Conservation (phyloP, 139 green algal species). For the Tetratostichococcus sp. region DNA sequence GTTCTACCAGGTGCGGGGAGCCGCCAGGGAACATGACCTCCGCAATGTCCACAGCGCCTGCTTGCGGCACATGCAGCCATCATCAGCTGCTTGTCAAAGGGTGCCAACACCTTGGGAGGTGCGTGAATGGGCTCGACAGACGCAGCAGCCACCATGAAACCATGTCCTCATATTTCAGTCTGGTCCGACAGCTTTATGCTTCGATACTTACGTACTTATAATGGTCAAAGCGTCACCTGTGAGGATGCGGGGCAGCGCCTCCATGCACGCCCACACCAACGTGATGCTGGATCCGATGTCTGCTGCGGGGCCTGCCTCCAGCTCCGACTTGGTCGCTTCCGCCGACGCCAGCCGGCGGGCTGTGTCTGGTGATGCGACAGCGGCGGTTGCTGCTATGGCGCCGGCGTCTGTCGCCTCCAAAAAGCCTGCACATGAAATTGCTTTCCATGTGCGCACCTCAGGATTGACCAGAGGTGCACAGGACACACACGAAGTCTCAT, state of each 20-base stretch:
- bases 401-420: neutral
- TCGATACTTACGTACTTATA: too few relatives aligned
- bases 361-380: neutral
- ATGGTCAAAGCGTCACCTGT: too few relatives aligned
- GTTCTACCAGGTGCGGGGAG: conserved; percentile 11
- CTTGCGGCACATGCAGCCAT: neutral
- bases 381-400: neutral
- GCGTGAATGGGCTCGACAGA: too few relatives aligned
- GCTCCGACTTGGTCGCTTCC: neutral
- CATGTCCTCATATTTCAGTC: too few relatives aligned
- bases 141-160: too few relatives aligned
- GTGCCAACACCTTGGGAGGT: neutral
- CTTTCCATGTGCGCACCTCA: too few relatives aligned
- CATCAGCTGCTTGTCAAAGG: too few relatives aligned
- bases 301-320: neutral
- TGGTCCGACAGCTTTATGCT: too few relatives aligned
- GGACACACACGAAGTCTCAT: too few relatives aligned
- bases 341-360: neutral
- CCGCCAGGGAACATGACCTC: conserved; percentile 13
- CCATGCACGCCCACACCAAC: conserved; percentile 4
- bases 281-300: neutral
- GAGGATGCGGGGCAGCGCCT: conserved; percentile 4
- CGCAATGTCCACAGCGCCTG: neutral
- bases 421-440: neutral
- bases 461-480: too few relatives aligned